These are phyloP conservation scores for Syncephalastrum sp. DNA, from an alignment of 371 early-diverging fungal species.

Conservation along the genomic window DNA sequence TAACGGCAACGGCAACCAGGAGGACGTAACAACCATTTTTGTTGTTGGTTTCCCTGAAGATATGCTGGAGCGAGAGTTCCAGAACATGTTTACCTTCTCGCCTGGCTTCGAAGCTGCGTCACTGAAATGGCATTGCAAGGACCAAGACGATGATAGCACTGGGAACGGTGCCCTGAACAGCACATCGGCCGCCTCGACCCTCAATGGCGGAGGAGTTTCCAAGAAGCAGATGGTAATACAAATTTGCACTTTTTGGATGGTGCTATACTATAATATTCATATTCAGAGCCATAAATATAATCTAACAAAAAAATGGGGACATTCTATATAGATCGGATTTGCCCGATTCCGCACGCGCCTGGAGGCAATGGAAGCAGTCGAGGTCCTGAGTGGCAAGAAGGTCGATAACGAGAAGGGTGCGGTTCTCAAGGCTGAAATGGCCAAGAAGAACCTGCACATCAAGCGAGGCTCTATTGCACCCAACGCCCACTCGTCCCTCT, in stretches of 20 bases:
- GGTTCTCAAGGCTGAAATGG: slow-evolving; percentile 46
- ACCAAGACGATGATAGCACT: slow-evolving; percentile 41
- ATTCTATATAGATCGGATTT: slow-evolving; percentile 38
- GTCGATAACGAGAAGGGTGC: slow-evolving; percentile 38
- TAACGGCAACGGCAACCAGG: slow-evolving; percentile 14
- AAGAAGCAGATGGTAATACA: slow-evolving; percentile 86
- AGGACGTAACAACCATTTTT: slow-evolving; percentile 91
- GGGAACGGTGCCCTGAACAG: slow-evolving; percentile 27
- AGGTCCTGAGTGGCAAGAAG: slow-evolving; percentile 35
- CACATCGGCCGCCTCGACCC: slow-evolving; percentile 4
- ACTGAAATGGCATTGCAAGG: slow-evolving; percentile 78
- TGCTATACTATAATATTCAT: slow-evolving; percentile 1
- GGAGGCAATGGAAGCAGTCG: slow-evolving; percentile 37
- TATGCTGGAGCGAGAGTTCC: slow-evolving; percentile 95
- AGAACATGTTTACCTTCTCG: slow-evolving; percentile 95
- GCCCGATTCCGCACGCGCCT: slow-evolving; percentile 40
- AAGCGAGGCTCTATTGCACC: slow-evolving; percentile 29
- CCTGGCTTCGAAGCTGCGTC: slow-evolving; percentile 95
- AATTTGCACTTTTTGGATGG: not conserved
- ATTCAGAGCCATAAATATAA: slow-evolving; percentile 10
- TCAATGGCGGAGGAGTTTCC: slow-evolving; percentile 22
- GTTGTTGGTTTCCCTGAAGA: slow-evolving; percentile 98
- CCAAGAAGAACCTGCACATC: slow-evolving; percentile 50
- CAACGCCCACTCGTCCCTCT: slow-evolving; percentile 5
- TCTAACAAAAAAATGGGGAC: slow-evolving; percentile 2